Percentiles rank a stretch among this genome's conserved stretches.
phyloP scores from a whole-genome alignment of 2,329 filamentous ascomycete species.

The Colletotrichum theobromicola region DNA sequence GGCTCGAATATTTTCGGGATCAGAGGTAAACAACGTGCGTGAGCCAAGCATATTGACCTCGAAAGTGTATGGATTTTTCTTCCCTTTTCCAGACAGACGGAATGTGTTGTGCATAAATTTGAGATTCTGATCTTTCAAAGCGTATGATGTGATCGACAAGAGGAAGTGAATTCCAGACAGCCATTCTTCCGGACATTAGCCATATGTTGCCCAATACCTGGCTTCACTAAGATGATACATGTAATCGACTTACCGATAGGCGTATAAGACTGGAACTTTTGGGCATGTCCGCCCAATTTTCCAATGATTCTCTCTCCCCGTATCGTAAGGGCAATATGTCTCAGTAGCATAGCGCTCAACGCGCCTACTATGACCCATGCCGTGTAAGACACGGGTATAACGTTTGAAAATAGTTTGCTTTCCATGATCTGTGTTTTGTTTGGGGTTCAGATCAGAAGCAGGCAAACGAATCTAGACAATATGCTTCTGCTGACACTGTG shows the following conservation, averaged over 20 bases:
- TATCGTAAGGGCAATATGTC: background rate
- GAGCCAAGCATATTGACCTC: background rate
- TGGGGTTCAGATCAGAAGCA: background rate
- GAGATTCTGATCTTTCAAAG: background rate
- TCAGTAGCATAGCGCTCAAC: background rate
- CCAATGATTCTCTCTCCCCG: background rate
- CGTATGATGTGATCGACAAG: background rate
- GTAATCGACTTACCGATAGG: background rate
- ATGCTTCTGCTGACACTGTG: background rate
- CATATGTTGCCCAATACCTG: background rate
- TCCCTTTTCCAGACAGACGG: background rate
- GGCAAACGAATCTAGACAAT: background rate
- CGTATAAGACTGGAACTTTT: background rate
- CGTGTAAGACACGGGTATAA: background rate
- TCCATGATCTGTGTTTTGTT: background rate
- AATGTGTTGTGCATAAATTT: background rate
- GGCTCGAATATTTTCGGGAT: conserved; percentile 53
- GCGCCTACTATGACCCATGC: background rate
- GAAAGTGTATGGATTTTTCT: background rate
- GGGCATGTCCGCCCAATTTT: background rate
- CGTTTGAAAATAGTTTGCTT: background rate
- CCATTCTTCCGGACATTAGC: background rate
- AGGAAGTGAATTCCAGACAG: background rate
- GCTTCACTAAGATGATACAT: background rate
- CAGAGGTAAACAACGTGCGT: conserved; percentile 47